Base-by-base conservation (phyloP, 1,284 basidiomycete genomes). In the Irpex lacteus region DNA sequence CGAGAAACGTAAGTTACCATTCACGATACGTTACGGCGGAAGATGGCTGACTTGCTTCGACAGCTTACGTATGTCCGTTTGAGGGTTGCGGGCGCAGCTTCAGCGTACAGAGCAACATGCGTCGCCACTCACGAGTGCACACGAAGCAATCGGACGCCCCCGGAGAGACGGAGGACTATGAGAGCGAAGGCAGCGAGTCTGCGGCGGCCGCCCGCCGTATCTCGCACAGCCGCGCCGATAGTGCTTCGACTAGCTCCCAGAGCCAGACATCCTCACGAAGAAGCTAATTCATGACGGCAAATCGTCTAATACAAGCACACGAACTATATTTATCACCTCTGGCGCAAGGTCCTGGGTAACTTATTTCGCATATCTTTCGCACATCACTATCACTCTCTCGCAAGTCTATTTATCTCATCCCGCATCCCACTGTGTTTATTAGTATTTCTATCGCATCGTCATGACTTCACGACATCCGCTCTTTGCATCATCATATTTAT, bases 41-140 rank as follows among this genome's bases (percentile, higher is more conserved):
- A 56, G 5, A 36, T 34, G 6, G 54, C 34, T 56, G 6, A 56
- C 34, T 56, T 36, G 9, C 11, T 36, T 26, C 63, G 68, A 50
- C 75, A 93, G 91, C 91, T 18, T 92, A 90, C 76, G 78, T 82
- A 62, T 94, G 92, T 74, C 86, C 91, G 13, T 84, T 87, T 63
- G 85, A 88, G 65, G 85, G 85, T 65, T 94, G 92, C 75, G 89
- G 89, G 6, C 86, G 91, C 60, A 87, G 87, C 71, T 94, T 94
- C 76, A 92, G 90, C 73, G 92, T 94, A 61, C 85, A 92, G 71
- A 92, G 90, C 74, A 94, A 94, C 79, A 94, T 94, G 92, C 88
- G 91, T 65, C 82, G 91, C 63, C 91, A 94, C 73, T 86, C 90
- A 63, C 85, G 91, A 63, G 88, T 89, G 21, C 91, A 93, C 71